Conservation (phyloP, 2,329 filamentous ascomycete genomes). For the Penicillium sp. region DNA sequence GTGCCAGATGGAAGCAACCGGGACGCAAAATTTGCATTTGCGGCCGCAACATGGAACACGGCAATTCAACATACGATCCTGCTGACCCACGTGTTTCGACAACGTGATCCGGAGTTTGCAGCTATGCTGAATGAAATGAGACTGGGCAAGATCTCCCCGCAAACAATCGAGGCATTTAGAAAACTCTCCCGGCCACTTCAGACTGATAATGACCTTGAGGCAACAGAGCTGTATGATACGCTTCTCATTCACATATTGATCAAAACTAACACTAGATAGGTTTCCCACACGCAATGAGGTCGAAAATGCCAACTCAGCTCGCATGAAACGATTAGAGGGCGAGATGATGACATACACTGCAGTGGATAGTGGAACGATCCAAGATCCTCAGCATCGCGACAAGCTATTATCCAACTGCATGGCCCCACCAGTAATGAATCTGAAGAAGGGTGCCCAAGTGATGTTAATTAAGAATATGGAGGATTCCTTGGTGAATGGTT, state of each 20-base stretch:
- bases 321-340: conserved; percentile 67
- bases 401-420: conserved; percentile 84
- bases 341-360: conserved; percentile 64
- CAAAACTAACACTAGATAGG: conserved; percentile 35
- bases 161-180: conserved; percentile 71
- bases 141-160: conserved; percentile 69
- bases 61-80: conserved; percentile 94
- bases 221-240: conserved; percentile 67
- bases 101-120: conserved; percentile 84
- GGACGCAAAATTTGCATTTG: conserved; percentile 82
- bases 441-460: conserved; percentile 91
- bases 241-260: background rate
- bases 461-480: conserved; percentile 99
- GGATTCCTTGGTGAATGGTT: conserved; percentile 87
- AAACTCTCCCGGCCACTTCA: conserved; percentile 63
- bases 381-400: conserved; percentile 63
- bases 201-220: conserved; percentile 68
- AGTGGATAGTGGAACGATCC: conserved; percentile 62
- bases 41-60: conserved; percentile 84
- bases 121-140: conserved; percentile 98
- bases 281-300: conserved; percentile 90
- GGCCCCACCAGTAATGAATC: conserved; percentile 70
- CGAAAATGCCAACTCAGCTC: conserved; percentile 71
- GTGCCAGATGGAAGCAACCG: conserved; percentile 68
- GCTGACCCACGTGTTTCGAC: conserved; percentile 90